Base-by-base conservation (phyloP, 768 basidiomycete species). In the Collybia sordida region DNA sequence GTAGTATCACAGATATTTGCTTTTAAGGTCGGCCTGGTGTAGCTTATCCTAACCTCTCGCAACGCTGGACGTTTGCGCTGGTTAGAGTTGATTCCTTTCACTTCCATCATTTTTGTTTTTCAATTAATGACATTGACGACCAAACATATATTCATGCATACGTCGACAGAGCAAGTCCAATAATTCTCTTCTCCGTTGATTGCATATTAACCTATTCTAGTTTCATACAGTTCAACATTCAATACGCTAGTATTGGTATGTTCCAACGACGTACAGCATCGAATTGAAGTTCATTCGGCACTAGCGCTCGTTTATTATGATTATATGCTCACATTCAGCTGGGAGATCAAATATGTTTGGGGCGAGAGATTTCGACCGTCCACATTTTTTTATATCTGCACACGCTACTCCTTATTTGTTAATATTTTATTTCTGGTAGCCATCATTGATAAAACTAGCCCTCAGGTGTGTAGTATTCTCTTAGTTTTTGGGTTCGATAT, bases 391-490 rank as follows among this genome's bases (percentile, higher is more conserved):
- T 67, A 68, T 46, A 42, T 59, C 27, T 56, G 60, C 23, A 67
- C 59, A 44, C 63, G 66, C 27, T 68, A 65, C 41, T 53, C 61
- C 7, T 45, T 68, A 19, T 39, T 60, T 1, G 62, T 59, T 23
- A 67, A 66, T 46, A 25, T 66, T 6, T 21, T 67, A 0, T 68
- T 59, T 49, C 58, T 66, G n/a, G 55, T 68, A 17, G 18, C 21
- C 9, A 24, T 28, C 27, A 17, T 34, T 31, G 22, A 28, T 15
- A 25, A 27, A 14, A 25, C 14, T 6, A 4, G 24, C 15, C 11
- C 28, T 17, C 42, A 22, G 42, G 31, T 43, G 15, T 25, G 42
- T 40, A 3, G 5, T 9, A 24, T 14, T 6, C 23, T 15, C n/a
- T 27, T 14, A 14, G 3, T 3, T 25, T 24, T 43, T 15, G 6